phyloP scores from a whole-genome alignment of 192 early-diverging fungal species.

The Chytriomyces sp. region DNA sequence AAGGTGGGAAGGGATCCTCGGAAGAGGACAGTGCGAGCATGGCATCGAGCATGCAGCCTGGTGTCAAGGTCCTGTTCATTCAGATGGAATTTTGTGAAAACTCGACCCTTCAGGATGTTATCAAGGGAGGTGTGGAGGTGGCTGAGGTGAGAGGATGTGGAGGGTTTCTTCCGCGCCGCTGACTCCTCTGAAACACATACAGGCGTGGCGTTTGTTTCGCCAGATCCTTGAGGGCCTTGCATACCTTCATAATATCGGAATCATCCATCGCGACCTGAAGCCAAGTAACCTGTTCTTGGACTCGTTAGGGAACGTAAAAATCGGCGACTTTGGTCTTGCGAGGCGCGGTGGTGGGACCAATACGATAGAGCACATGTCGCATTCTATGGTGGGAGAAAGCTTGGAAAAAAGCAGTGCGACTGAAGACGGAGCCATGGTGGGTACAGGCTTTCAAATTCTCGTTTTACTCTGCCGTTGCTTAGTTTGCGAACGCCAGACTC shows the following conservation, averaged over 20 bases:
- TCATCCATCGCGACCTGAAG: slow-evolving; percentile 87
- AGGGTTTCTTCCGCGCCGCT: neutral
- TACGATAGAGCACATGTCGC: neutral
- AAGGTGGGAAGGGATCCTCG: too few species aligned
- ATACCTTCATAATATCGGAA: slow-evolving; percentile 85
- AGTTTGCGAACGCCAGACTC: too few species aligned
- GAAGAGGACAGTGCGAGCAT: neutral
- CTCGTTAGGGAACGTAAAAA: slow-evolving; percentile 50
- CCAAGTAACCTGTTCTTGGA: slow-evolving; percentile 62
- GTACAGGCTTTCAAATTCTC: too few species aligned
- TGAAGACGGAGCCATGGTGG: neutral
- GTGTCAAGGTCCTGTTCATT: slow-evolving; percentile 70
- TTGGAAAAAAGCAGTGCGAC: too few species aligned
- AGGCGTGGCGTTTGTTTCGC: slow-evolving; percentile 81
- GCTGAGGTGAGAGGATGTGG: slow-evolving; percentile 47
- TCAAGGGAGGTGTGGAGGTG: slow-evolving; percentile 75
- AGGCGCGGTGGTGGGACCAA: slow-evolving; percentile 26
- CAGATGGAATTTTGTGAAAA: slow-evolving; percentile 99
- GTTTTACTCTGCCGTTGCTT: too few species aligned
- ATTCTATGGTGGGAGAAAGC: slow-evolving; percentile 1
- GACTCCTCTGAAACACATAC: neutral
- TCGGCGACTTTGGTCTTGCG: slow-evolving; percentile 80
- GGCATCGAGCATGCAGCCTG: neutral
- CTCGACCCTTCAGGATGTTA: slow-evolving; percentile 81
- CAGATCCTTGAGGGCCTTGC: slow-evolving; percentile 90